phyloP scores from a whole-genome alignment of 1,139 yeast species.

The Protomyces gravidus region DNA sequence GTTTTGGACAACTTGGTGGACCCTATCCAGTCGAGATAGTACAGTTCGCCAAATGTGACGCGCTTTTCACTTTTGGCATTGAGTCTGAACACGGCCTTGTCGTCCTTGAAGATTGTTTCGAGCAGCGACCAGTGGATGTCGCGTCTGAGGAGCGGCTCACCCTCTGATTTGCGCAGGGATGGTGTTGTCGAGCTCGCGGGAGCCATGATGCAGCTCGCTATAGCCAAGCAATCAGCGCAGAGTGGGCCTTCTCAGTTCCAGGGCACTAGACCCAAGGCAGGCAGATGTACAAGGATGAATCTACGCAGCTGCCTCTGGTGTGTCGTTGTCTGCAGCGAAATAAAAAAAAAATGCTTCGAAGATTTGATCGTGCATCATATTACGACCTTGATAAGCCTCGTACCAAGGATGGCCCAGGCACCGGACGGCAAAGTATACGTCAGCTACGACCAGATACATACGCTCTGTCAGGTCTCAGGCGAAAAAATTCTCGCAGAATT shows the following conservation, averaged over 20 bases:
- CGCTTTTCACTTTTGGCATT: constrained; percentile 48
- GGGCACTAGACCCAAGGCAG: too few relatives aligned
- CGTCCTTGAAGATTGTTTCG: constrained; percentile 58
- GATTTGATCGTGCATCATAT: not conserved
- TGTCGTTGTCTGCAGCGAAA: not conserved
- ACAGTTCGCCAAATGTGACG: constrained; percentile 77
- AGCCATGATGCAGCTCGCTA: constrained; percentile 8
- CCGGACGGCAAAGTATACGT: constrained; percentile 48
- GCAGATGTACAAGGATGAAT: too few relatives aligned
- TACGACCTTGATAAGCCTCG: not conserved
- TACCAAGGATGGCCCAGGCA: constrained; percentile 5
- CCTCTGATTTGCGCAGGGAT: constrained; percentile 73
- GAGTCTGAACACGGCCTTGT: constrained; percentile 57
- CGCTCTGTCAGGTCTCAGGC: constrained; percentile 83
- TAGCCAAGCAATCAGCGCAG: too few relatives aligned
- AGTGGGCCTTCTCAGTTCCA: too few relatives aligned
- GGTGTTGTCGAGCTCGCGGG: constrained; percentile 21
- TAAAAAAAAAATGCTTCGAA: not conserved
- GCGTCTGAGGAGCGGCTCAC: constrained; percentile 83
- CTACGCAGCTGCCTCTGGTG: too few relatives aligned
- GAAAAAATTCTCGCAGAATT: constrained; percentile 56
- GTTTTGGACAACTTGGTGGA: constrained; percentile 80
- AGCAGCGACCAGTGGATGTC: constrained; percentile 86
- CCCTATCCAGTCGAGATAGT: constrained; percentile 74
- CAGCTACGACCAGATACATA: constrained; percentile 88